Evolutionary conservation across 768 basidiomycete species (phyloP).

Genomic region (Thelephora aurantiotincta): DNA sequence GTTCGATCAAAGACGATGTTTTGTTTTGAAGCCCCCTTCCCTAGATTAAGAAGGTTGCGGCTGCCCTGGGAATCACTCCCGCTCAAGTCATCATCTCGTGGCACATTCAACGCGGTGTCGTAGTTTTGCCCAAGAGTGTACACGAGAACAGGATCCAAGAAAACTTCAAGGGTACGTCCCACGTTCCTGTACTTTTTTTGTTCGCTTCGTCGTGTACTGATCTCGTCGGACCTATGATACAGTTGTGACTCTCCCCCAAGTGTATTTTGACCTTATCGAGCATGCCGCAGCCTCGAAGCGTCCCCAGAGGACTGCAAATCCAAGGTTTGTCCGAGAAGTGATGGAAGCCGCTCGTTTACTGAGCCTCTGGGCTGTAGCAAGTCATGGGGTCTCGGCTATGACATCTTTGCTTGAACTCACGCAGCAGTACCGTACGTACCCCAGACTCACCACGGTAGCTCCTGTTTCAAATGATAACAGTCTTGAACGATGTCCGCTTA

Average conservation of each 20-base stretch:
- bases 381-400: constrained; percentile 42
- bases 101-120: constrained; percentile 64
- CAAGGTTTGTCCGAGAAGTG: constrained; percentile 10
- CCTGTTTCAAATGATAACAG: not conserved
- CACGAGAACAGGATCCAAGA: constrained; percentile 52
- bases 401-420: constrained; percentile 31
- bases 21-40: not conserved
- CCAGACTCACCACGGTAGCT: too few relatives aligned
- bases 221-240: not conserved
- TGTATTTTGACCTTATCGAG: constrained; percentile 30
- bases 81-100: constrained; percentile 66
- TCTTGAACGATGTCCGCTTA: too few relatives aligned
- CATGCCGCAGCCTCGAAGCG: constrained; percentile 37
- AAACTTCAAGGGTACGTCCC: constrained; percentile 43
- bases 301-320: constrained; percentile 42
- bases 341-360: too few relatives aligned
- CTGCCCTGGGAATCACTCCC: constrained; percentile 53
- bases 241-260: constrained; percentile 22
- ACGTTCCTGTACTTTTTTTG: not conserved
- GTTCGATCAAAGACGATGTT: not conserved
- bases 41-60: constrained; percentile 40
- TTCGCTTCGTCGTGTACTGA: not conserved
- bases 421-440: not conserved
- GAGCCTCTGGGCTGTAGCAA: constrained; percentile 18
- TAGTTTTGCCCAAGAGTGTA: constrained; percentile 69